A percentile compares a stretch with the other conserved stretches of the same genome.
These are phyloP conservation scores for Alnus rubra DNA, from an alignment of 306 rosid species.

Conservation along the genomic window DNA sequence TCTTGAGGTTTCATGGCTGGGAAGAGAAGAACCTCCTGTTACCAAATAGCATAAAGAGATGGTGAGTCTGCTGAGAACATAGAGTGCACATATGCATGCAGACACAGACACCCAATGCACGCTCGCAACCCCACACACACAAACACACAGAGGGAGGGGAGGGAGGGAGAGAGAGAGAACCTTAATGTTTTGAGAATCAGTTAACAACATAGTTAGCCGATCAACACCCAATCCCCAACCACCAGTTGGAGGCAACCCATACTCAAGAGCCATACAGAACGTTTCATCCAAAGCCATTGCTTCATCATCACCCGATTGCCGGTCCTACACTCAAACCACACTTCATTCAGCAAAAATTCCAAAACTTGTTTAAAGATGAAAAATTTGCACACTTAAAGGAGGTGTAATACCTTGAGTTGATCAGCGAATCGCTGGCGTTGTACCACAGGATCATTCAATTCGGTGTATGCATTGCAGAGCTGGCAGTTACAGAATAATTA, in stretches of 20 bases:
- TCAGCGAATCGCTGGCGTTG: slow-evolving; percentile 89
- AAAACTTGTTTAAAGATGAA: background rate
- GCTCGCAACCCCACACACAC: too few species aligned
- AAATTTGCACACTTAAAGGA: background rate
- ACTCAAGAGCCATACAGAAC: slow-evolving; percentile 84
- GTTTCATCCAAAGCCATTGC: slow-evolving; percentile 93
- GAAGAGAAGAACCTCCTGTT: slow-evolving; percentile 93
- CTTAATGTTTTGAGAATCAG: slow-evolving; percentile 92
- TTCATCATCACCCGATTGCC: slow-evolving; percentile 96
- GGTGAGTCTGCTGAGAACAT: background rate
- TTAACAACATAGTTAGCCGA: slow-evolving; percentile 72
- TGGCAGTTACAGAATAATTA: slow-evolving; percentile 34
- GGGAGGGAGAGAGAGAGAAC: slow-evolving; percentile 31
- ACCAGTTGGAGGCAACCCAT: slow-evolving; percentile 95
- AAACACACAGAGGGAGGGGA: too few species aligned
- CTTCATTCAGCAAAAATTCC: background rate
- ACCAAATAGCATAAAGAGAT: slow-evolving; percentile 19
- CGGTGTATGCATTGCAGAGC: slow-evolving; percentile 93
- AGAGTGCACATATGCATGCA: background rate
- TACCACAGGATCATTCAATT: slow-evolving; percentile 90
- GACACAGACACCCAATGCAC: background rate
- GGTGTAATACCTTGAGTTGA: slow-evolving; percentile 75
- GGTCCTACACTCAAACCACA: slow-evolving; percentile 55
- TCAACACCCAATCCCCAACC: slow-evolving; percentile 99
- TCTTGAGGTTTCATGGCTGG: slow-evolving; percentile 96